Base-by-base conservation (phyloP, 208 protist genomes). In the Sergeia podlipaevii region DNA sequence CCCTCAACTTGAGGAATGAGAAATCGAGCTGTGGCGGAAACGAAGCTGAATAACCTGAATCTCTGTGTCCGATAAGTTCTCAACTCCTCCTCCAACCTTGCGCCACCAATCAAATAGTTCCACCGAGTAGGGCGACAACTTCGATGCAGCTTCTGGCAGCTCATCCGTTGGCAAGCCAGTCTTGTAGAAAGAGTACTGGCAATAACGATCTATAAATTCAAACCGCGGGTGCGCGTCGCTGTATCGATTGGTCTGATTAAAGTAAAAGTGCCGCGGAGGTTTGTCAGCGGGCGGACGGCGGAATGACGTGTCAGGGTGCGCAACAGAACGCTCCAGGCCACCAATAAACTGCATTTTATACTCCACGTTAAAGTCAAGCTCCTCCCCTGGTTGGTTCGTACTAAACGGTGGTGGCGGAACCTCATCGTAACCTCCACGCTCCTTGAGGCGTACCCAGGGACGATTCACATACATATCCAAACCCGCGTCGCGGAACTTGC, bases 141-240 rank as follows among this genome's bases (percentile, higher is more conserved):
- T 65, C 8, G 4, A 37, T 20, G 45, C 45, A 15, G 36, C 29
- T 15, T 45, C 34, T 0, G 64, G 43, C 17, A 38, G 39, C 65
- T 91, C 80, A 17, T 89, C 84, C 44, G 61, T 39, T n/a, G 50
- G 52, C 1, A 57, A 49, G 2, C 84, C 84, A 1, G 77, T 82
- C 66, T 89, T 92, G 65, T 82, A 92, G 23, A 92, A 49, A 15
- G 51, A 70, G 64, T 92, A 92, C 75, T 92, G 80, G 44, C 84
- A 92, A 54, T 89, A 92, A 6, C 84, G 73, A 28, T 92, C 84
- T 0, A 89, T 30, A 15, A 92, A 92, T 64, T 92, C 84, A 29
- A 76, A 79, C 52, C 77, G 77, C 0, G 84, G 84, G 66, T 89
- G 84, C 3, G 63, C 61, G 1, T 36, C 60, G 30, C 64, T 65